Conservation (phyloP, 148 eudicot genomes). For the Chenopodium suecicum region DNA sequence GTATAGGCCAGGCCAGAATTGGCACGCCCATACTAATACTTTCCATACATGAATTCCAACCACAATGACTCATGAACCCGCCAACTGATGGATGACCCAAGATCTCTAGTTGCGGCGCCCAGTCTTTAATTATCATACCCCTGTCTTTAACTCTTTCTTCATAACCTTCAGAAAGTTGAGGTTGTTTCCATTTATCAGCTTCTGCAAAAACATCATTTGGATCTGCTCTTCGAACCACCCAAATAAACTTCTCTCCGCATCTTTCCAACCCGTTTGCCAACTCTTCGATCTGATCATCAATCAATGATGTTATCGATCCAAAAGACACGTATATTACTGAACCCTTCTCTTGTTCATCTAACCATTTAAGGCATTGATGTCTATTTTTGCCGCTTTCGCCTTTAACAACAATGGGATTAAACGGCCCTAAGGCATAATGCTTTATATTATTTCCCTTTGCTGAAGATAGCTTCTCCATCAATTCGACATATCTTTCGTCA, state of each 20-base stretch:
- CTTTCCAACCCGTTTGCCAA: slow-evolving; percentile 57
- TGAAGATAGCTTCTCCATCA: slow-evolving; percentile 10
- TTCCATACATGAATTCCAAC: slow-evolving; percentile 67
- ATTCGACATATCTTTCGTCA: slow-evolving; percentile 34
- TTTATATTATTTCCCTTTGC: background rate
- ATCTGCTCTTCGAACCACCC: slow-evolving; percentile 49
- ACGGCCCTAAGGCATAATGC: slow-evolving; percentile 26
- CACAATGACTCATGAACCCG: slow-evolving; percentile 59
- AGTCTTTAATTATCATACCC: slow-evolving; percentile 48
- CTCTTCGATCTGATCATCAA: slow-evolving; percentile 50
- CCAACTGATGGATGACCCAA: slow-evolving; percentile 47
- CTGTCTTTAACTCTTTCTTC: slow-evolving; percentile 48
- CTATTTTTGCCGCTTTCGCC: background rate
- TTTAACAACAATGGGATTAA: slow-evolving; percentile 20
- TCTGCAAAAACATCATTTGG: slow-evolving; percentile 19
- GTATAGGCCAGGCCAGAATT: slow-evolving; percentile 58
- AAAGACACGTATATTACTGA: slow-evolving; percentile 64
- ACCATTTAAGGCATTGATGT: slow-evolving; percentile 28
- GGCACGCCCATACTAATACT: slow-evolving; percentile 58
- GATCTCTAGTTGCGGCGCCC: slow-evolving; percentile 71
- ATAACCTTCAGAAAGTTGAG: slow-evolving; percentile 49
- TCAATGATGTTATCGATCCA: slow-evolving; percentile 49
- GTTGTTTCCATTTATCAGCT: slow-evolving; percentile 16
- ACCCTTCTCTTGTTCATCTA: slow-evolving; percentile 30
- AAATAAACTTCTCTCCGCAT: slow-evolving; percentile 52